Evolutionary conservation across 2,329 filamentous ascomycete species (phyloP), one percentile per base, ranked within the genome.

Genomic region (Ceratocystis harringtonii): DNA sequence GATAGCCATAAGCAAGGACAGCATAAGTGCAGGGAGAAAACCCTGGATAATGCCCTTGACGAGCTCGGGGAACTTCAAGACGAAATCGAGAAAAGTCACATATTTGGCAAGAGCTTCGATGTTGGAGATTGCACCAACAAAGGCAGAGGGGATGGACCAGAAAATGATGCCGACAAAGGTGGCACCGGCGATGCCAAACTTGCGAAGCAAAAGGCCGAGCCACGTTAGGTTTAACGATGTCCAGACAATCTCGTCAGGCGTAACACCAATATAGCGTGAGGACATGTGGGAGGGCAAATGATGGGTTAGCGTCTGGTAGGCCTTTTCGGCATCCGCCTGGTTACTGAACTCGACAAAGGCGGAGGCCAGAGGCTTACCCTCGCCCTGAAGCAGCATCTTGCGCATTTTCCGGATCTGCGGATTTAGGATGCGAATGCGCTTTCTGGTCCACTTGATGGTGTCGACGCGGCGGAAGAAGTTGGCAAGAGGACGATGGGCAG

Each of bases 311-410:
- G 84, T 86, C 75, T 96, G 92, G 75, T 82, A 95, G 28, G 92
- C 92, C 66, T 81, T 79, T 74, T 99, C 92, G 7, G 94, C 94
- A 68, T 90, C 89, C 28, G 86, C 82, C 72, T 95, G 89, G 2
- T 83, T 85, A 69, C 84, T 81, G 72, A 96, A 99, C 72, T 97
- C 92, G 69, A 99, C 89, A 71, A 99, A 97, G n/a, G 94, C 87
- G 2, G 91, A 86, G 63, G 83, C 83, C 64, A 87, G 78, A 69
- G 81, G 80, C 64, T 82, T 79, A 28, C 80, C 85, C 68, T 89
- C 81, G 61, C 88, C 84, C 12, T 80, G 76, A 48, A 81, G 80
- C 71, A 90, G 85, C 48, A 82, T 70, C 75, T 83, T 75, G 84
- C 77, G 88, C 63, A 96, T 83, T 74, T 95, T 88, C 68, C 71